Conservation (phyloP, 1,284 basidiomycete genomes). For the Taiwanofungus camphoratus region DNA sequence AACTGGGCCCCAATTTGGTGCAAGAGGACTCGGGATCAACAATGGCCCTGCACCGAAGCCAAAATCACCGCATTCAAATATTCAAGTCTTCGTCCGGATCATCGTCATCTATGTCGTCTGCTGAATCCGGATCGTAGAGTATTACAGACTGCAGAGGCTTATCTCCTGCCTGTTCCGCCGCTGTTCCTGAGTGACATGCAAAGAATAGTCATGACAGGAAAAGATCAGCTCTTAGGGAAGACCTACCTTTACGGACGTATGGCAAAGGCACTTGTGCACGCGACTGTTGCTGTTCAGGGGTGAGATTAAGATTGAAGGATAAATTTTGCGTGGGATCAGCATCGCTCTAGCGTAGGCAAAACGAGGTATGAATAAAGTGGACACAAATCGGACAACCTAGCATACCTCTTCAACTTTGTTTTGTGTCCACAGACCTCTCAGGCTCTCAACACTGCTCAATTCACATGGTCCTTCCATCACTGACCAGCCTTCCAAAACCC, state of each 20-base stretch:
- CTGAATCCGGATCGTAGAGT: constrained; percentile 80
- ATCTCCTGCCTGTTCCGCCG: constrained; percentile 5
- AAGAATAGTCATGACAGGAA: not conserved
- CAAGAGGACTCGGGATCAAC: no score
- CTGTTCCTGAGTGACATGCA: constrained; percentile 22
- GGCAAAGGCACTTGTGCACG: constrained; percentile 80
- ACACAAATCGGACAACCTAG: not conserved
- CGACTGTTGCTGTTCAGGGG: constrained; percentile 76
- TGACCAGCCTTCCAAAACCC: constrained; percentile 61
- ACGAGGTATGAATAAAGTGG: not conserved
- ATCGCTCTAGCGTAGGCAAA: constrained; percentile 26
- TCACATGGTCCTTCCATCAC: constrained; percentile 33
- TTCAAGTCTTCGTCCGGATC: constrained; percentile 88
- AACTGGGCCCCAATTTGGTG: no score
- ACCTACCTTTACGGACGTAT: constrained; percentile 75
- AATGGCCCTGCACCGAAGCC: no score
- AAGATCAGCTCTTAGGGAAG: not conserved
- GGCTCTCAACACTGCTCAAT: constrained; percentile 40
- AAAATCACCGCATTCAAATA: constrained; percentile 49
- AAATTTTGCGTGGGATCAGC: constrained; percentile 59
- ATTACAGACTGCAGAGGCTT: constrained; percentile 33
- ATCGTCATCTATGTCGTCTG: constrained; percentile 85
- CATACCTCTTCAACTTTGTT: constrained; percentile 39
- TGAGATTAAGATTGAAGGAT: constrained; percentile 83
- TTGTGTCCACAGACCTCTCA: constrained; percentile 43